These are phyloP conservation scores for Vanilla planifolia DNA, from an alignment of 106 monocot species.

Conservation along the genomic window DNA sequence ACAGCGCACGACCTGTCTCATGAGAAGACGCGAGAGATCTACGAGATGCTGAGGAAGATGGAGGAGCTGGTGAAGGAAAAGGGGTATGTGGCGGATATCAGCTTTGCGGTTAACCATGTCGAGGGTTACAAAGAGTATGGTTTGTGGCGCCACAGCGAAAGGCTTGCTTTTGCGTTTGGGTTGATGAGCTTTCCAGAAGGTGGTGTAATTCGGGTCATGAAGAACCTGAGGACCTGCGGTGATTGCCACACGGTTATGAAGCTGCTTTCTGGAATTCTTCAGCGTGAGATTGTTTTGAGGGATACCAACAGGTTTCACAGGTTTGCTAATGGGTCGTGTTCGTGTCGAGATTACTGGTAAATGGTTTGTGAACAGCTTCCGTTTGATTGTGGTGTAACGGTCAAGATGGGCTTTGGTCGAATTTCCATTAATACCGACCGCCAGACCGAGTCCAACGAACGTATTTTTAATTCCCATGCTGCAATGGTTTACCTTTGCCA, in stretches of 20 bases:
- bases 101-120: constrained; percentile 16
- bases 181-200: constrained; percentile 40
- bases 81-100: constrained; percentile 25
- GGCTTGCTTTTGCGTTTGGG: constrained; percentile 59
- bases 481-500: too few relatives aligned
- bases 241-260: constrained; percentile 73
- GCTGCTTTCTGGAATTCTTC: constrained; percentile 42
- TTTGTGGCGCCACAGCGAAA: constrained; percentile 51
- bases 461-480: too few relatives aligned
- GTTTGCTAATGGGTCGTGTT: constrained; percentile 51
- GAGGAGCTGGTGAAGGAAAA: constrained; percentile 19
- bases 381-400: too few relatives aligned
- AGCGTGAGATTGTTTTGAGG: constrained; percentile 37
- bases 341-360: constrained; percentile 71
- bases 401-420: too few relatives aligned
- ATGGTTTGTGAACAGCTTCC: too few relatives aligned
- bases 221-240: constrained; percentile 64
- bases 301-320: constrained; percentile 62
- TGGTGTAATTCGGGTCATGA: constrained; percentile 32
- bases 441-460: too few relatives aligned
- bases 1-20: constrained; percentile 37
- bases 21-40: constrained; percentile 25
- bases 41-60: constrained; percentile 13
- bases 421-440: too few relatives aligned
- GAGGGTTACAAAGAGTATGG: constrained; percentile 19